These are phyloP conservation scores for Xylaria polymorpha DNA, from an alignment of 2,329 filamentous ascomycete genomes.

Conservation along the genomic window DNA sequence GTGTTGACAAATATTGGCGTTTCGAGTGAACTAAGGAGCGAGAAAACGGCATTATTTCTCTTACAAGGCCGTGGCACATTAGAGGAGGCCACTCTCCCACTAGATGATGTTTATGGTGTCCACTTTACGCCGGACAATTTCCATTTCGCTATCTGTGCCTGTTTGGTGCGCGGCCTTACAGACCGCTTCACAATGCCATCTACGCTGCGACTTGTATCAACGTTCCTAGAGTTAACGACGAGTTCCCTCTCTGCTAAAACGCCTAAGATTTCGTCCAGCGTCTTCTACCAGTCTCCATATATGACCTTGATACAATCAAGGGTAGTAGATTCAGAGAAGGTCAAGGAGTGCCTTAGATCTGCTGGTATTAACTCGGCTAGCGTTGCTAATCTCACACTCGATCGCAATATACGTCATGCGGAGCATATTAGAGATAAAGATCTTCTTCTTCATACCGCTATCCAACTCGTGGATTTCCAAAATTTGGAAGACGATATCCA, in stretches of 20 bases:
- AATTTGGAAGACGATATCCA: conserved; percentile 72
- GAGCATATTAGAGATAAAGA: conserved; percentile 68
- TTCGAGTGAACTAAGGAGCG: conserved; percentile 68
- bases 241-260: conserved; percentile 50
- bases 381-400: conserved; percentile 55
- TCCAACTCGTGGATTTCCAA: conserved; percentile 74
- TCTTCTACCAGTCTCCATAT: conserved; percentile 65
- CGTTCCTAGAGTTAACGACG: conserved; percentile 67
- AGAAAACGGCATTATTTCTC: conserved; percentile 69
- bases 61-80: conserved; percentile 70
- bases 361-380: conserved; percentile 63
- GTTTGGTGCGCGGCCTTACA: conserved; percentile 71
- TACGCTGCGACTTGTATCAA: conserved; percentile 69
- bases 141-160: conserved; percentile 74
- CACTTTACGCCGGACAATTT: conserved; percentile 73
- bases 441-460: conserved; percentile 70
- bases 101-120: conserved; percentile 74
- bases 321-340: conserved; percentile 66
- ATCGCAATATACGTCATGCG: conserved; percentile 58
- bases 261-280: conserved; percentile 46
- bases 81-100: conserved; percentile 69
- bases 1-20: conserved; percentile 73
- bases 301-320: conserved; percentile 69
- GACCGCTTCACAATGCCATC: conserved; percentile 70
- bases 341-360: conserved; percentile 72